A percentile compares a stretch with the other conserved stretches of the same genome.
These are phyloP conservation scores for Monilinia vaccinii-corymbosi DNA, from an alignment of 2,329 filamentous ascomycete genomes.

Conservation along the genomic window DNA sequence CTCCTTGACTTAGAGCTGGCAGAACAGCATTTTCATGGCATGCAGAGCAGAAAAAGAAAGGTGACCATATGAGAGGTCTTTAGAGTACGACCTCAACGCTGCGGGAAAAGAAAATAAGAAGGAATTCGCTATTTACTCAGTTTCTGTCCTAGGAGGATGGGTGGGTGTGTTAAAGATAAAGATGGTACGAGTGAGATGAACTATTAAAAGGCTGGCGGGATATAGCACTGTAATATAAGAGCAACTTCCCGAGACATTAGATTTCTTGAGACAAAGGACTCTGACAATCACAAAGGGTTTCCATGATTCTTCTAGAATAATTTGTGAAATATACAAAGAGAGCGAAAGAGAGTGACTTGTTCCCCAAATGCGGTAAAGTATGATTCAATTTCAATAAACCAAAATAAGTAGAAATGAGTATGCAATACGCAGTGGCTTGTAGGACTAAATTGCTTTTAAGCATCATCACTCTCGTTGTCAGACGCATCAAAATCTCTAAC, in stretches of 20 bases:
- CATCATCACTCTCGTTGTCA: conserved; percentile 5
- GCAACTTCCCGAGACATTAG: background rate
- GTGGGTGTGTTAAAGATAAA: background rate
- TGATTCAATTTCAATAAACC: background rate
- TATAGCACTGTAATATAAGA: background rate
- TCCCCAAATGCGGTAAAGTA: background rate
- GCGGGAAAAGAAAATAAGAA: background rate
- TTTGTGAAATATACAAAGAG: background rate
- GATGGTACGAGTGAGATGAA: background rate
- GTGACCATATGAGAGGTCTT: too few species aligned
- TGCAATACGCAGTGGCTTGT: background rate
- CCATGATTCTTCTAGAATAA: background rate
- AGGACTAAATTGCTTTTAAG: background rate
- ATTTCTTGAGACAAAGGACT: background rate
- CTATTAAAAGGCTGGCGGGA: background rate
- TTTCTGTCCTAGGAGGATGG: background rate
- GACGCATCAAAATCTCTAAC: conserved; percentile 12
- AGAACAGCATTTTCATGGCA: too few species aligned
- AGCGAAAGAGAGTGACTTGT: background rate
- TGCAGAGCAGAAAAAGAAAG: too few species aligned
- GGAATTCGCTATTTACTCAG: background rate
- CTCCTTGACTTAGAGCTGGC: too few species aligned
- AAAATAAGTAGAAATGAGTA: background rate
- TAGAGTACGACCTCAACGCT: background rate
- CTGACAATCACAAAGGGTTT: background rate